Evolutionary conservation across 2,329 filamentous ascomycete species (phyloP), one percentile per base, ranked within the genome.

Genomic region (Cryphonectria naterciae): DNA sequence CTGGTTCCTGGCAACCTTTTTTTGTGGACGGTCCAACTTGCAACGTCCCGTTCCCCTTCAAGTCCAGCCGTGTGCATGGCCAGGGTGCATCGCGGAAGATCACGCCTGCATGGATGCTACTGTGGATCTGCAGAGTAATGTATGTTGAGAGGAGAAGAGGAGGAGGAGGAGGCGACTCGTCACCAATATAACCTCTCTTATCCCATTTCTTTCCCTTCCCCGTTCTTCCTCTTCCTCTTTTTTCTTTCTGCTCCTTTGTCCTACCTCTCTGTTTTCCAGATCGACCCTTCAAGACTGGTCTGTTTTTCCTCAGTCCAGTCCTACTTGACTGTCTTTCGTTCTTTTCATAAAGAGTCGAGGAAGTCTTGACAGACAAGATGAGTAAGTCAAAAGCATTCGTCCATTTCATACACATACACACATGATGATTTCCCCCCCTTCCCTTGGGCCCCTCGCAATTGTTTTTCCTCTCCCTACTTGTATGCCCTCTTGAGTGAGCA

Each of bases 321-420:
- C 49, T 13, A 35, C 35, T 58, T 35, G 15, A 22, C 8, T 17
- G 17, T 41, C 39, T 35, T 39, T 25, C 11, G 15, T n/a, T 68
- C 5, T 11, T 28, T 7, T 39, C 37, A 64, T 32, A n/a, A 25
- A 43, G 17, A 19, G 25, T 49, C 3, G 5, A 7, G 13, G 25
- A 54, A 37, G 52, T 25, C 25, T 39, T 39, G 25, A 62, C 41
- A 70, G 65, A 15, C 60, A 72, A 72, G 52, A 72, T 72, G 70
- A 61, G 70, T 72, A 62, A 35, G 68, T 70, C 11, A 32, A 22
- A 43, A 22, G n/a, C 3, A n/a, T 3, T 46, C 10, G 17, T 61
- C 25, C 6, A 28, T 35, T 37, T 62, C 32, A 62, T 25, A 15
- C 5, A 25, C 32, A 3, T 4, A 32, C 32, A 19, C n/a, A 39